Percentiles rank a stretch among this genome's conserved stretches.
These are phyloP conservation scores for Tolypocladium tundrense DNA, from an alignment of 2,329 filamentous ascomycete genomes.

Conservation along the genomic window DNA sequence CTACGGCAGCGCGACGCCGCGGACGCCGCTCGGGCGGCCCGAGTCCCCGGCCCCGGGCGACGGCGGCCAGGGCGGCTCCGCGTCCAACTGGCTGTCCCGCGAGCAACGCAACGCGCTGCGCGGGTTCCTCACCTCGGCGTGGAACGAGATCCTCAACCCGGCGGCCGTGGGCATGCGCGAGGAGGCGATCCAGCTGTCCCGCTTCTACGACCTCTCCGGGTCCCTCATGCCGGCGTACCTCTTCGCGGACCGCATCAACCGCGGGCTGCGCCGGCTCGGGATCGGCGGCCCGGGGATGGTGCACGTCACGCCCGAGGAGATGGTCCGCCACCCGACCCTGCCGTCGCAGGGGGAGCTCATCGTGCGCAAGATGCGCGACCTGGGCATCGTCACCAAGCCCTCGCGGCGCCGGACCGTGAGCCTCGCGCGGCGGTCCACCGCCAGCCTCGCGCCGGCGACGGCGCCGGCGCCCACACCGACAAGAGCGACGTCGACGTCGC, in stretches of 20 bases:
- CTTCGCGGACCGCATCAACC: constrained; percentile 34
- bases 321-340: constrained; percentile 41
- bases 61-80: neutral
- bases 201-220: constrained; percentile 41
- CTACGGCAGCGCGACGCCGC: constrained; percentile 24
- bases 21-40: constrained; percentile 27
- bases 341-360: constrained; percentile 35
- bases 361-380: constrained; percentile 12
- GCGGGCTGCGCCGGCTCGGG: constrained; percentile 25
- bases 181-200: constrained; percentile 30
- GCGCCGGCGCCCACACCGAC: neutral
- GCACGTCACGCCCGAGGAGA: constrained; percentile 33
- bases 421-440: neutral
- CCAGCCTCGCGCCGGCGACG: neutral
- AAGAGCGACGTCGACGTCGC: constrained; percentile 2
- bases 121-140: constrained; percentile 29
- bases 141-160: constrained; percentile 33
- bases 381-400: constrained; percentile 7
- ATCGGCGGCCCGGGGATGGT: constrained; percentile 27
- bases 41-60: neutral
- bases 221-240: constrained; percentile 37
- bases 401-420: constrained; percentile 6
- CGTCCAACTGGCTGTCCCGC: constrained; percentile 20
- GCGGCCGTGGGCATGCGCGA: constrained; percentile 26
- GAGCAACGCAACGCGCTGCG: constrained; percentile 31